Base-by-base conservation (phyloP, 2,329 filamentous ascomycete genomes). In the Mycogone perniciosa region DNA sequence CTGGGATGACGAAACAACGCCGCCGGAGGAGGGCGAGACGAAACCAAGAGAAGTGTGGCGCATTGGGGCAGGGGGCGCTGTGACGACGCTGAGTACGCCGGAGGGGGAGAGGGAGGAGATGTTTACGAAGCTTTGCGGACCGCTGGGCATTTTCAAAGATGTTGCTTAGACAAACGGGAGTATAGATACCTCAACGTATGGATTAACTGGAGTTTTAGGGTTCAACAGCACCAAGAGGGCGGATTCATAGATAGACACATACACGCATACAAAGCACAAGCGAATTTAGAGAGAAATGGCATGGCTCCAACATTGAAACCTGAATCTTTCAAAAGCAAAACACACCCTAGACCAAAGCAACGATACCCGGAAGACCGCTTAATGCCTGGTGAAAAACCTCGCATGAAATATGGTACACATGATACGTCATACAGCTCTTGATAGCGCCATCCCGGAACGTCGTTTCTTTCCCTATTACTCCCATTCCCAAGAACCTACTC, bases 51-150 rank as follows among this genome's bases (percentile, higher is more conserved):
- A 88, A 60, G 71, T 77, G 1, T 97, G 92, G 92, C 80, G 81
- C 38, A 82, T 96, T 35, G 92, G 91, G 5, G 92, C 92, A 5
- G 93, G 92, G 1, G 93, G 92, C 1, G 92, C 92, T 0, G 84
- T 97, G 11, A 97, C 92, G 2, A 85, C 84, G 27, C 74, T 96
- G 52, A 96, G 90, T 64, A 88, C 86, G 3, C 76, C 86, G 0
- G 76, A 85, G 52, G 89, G 83, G 3, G 92, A 97, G 73, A 86
- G 85, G 70, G 88, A 95, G 54, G 93, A 97, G 74, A 96, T 97
- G 90, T 76, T 85, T 61, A 83, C 82, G 6, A 92, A 91, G 69
- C 68, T 89, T 45, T 76, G 74, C 45, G 79, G 79, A 2, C 79
- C 79, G 8, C 60, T 82, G 58, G 72, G 76, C 1, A 67, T 78